Evolutionary conservation across 805 yeast genomes (phyloP).

Genomic region (Wickerhamiella kurtzmanii): DNA sequence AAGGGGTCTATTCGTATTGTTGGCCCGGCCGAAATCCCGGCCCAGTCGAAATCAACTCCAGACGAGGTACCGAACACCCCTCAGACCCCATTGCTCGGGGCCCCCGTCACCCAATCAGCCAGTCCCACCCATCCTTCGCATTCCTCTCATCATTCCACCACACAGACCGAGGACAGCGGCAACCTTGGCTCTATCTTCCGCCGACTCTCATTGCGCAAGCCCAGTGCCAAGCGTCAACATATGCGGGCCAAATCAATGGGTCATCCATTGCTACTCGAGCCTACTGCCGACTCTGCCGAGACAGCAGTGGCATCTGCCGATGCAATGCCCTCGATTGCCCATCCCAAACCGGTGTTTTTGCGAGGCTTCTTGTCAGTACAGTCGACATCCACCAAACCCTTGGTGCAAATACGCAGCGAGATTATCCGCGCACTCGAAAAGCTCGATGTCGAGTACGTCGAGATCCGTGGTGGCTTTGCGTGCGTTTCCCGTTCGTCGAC

Average conservation of each 20-base stretch:
- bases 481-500: conserved; percentile 47
- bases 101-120: conserved; percentile 1
- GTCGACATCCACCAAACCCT: conserved; percentile 84
- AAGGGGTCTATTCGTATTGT: not conserved
- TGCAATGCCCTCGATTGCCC: conserved; percentile 87
- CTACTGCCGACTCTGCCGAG: not conserved
- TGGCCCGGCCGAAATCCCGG: not conserved
- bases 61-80: conserved; percentile 5
- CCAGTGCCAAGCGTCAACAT: conserved; percentile 5
- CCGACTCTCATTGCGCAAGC: conserved; percentile 15
- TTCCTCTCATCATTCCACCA: too few relatives aligned
- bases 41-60: conserved; percentile 2
- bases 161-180: not conserved
- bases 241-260: conserved; percentile 17
- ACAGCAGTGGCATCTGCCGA: conserved; percentile 44
- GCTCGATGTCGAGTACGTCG: conserved; percentile 69
- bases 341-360: conserved; percentile 77
- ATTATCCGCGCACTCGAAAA: conserved; percentile 63
- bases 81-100: not conserved
- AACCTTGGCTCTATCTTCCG: conserved; percentile 14
- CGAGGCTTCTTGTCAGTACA: conserved; percentile 92
- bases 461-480: conserved; percentile 86
- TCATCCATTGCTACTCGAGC: conserved; percentile 6
- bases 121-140: not conserved
- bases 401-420: conserved; percentile 76